Evolutionary conservation across 2,329 filamentous ascomycete genomes (phyloP), one percentile per base, ranked within the genome.

Genomic region (Pseudopithomyces maydicus): DNA sequence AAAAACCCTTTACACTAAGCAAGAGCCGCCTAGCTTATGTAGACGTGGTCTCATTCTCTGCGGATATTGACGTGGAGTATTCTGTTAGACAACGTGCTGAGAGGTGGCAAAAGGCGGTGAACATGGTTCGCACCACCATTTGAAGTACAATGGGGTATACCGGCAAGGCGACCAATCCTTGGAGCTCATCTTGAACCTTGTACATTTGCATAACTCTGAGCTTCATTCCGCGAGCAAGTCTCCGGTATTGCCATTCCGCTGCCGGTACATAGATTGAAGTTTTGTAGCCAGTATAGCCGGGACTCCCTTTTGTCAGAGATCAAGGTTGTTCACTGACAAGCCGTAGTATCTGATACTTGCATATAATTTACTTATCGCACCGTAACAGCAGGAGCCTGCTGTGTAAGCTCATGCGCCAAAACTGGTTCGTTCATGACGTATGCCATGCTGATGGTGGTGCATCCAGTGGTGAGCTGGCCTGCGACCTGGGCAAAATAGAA

Each of bases 101-200:
- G 15, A 26, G 8, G 48, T 51, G 48, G 48, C 36, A 38, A 51
- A 51, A 51, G 23, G 48, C 48, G 48, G 48, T 51, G 48, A 51
- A 32, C 36, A 51, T 19, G 48, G 10, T 42, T 41, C 17, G 20
- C 48, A 51, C 15, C 48, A 51, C 23, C 22, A 15, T 32, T 20
- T 11, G 38, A 39, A 22, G n/a, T 19, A 20, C 15, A 35, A 12
- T 11, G 20, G 33, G 23, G 11, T 33, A 51, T 10, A 15, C 20
- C n/a, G 42, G 36, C 36, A 42, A 23, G 23, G 15, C 42, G 38
- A 15, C 20, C n/a, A 42, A 14, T 39, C 22, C 14, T 14, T 2
- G 14, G 48, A 11, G 15, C 17, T 6, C 35, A n/a, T 26, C 32
- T 17, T 2, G 4, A 41, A 14, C 17, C 47, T 23, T 49, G 33